A percentile compares a stretch with the other conserved stretches of the same genome.
Evolutionary conservation across 2,329 filamentous ascomycete species (phyloP).

Genomic region (Exophiala sideris): DNA sequence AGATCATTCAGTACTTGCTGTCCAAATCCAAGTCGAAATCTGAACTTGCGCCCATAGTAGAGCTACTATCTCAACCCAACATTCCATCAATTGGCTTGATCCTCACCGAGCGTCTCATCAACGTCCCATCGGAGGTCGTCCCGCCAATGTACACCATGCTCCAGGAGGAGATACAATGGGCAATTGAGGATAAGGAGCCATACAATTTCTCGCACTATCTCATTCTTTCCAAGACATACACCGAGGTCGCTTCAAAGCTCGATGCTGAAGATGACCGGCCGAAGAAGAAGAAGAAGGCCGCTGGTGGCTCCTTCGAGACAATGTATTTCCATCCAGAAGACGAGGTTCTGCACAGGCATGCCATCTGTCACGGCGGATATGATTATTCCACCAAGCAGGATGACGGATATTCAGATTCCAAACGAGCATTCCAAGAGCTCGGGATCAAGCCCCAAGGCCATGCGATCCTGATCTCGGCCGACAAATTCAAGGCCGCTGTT

Average conservation of each 20-base stretch:
- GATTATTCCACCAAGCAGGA: constrained; percentile 74
- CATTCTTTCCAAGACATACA: constrained; percentile 86
- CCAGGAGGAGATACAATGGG: constrained; percentile 82
- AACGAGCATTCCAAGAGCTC: constrained; percentile 89
- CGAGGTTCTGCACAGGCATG: constrained; percentile 77
- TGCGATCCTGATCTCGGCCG: constrained; percentile 80
- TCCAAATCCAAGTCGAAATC: constrained; percentile 52
- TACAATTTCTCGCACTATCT: constrained; percentile 93
- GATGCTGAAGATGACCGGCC: constrained; percentile 62
- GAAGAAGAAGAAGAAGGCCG: constrained; percentile 65
- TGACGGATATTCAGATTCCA: constrained; percentile 81
- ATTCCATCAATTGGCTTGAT: constrained; percentile 72
- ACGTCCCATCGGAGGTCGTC: constrained; percentile 89
- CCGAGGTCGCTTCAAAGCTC: constrained; percentile 77
- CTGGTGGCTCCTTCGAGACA: constrained; percentile 50
- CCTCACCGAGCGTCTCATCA: constrained; percentile 90
- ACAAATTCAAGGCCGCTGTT: constrained; percentile 71
- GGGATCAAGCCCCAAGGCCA: constrained; percentile 81
- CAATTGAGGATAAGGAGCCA: constrained; percentile 83
- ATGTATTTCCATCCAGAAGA: constrained; percentile 98
- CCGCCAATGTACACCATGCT: constrained; percentile 96
- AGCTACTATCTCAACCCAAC: constrained; percentile 54
- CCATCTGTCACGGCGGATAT: constrained; percentile 66
- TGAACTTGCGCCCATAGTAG: constrained; percentile 55
- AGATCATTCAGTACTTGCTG: constrained; percentile 68